Base-by-base conservation (phyloP, 139 green algal species). In the Chlorella sp. region DNA sequence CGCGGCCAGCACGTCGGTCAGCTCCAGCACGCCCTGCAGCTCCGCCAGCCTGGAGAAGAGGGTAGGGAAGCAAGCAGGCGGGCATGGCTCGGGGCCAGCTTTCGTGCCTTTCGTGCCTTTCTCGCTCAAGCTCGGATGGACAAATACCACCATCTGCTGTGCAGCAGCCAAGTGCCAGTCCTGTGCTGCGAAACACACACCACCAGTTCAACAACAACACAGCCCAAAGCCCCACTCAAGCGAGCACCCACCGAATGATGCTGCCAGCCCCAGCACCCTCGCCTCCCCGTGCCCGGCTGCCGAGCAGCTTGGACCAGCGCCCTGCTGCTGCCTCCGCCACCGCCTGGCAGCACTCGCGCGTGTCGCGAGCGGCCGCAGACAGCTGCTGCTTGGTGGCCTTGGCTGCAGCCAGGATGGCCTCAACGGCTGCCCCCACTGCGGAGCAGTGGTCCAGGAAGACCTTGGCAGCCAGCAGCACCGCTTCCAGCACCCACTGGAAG, bases 241-340 rank as follows among this genome's bases (percentile, higher is more conserved):
- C 15, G 51, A 21, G 51, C 11, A 60, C 51, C 2, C 51, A 60
- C 51, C 51, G 51, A 21, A 60, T 72, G 60, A 65, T 72, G 60
- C 23, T 30, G 11, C 57, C 36, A 3, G 32, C 60, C 12, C 36
- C 60, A 2, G 21, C 60, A 0, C 21, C 60, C 36, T 57, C 63
- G 63, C 36, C 62, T 62, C 78, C 75, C 30, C 86, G 86, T 34
- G 75, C 85, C 20, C 94, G 82, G 5, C 88, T 88, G 7, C 57
- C 74, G 38, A 98, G 85, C 85, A 98, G 89, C 85, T 94, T 95
- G 18, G 90, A 90, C 91, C 92, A 97, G 15, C 95, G 89, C 23
- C 85, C 87, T 32, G 93, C 87, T 1, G 89, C 92, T 32, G 92
- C 93, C 70, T 97, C 95, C 15, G 84, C 91, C 13, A 89, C 91